Conservation (phyloP, 169 alveolate species). For the Cryptosporidium bovis region DNA sequence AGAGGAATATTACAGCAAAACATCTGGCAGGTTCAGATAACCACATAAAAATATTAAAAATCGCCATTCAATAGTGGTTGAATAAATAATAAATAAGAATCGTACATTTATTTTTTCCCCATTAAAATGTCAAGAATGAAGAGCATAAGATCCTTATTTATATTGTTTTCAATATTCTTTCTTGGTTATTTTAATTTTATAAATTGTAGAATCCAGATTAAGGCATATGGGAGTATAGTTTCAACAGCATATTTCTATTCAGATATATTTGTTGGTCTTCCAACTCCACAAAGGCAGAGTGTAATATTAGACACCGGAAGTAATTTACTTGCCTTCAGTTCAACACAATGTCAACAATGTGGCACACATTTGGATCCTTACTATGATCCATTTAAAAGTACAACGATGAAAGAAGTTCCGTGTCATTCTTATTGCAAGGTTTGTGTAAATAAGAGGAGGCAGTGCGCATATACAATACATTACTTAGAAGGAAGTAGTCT, state of each 20-base stretch:
- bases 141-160: background rate
- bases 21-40: constrained; percentile 16
- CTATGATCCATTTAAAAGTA: constrained; percentile 61
- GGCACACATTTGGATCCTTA: constrained; percentile 71
- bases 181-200: background rate
- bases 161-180: background rate
- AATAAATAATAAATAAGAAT: no score
- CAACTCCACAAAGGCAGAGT: constrained; percentile 71
- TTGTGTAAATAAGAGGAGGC: constrained; percentile 46
- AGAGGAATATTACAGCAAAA: constrained; percentile 13
- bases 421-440: constrained; percentile 64
- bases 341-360: constrained; percentile 67
- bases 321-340: constrained; percentile 59
- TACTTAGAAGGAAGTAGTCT: constrained; percentile 68
- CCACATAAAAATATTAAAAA: no score
- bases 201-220: constrained; percentile 40
- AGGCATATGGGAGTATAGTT: constrained; percentile 73
- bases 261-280: constrained; percentile 71
- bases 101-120: no score
- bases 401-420: constrained; percentile 41
- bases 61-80: no score
- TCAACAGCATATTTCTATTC: constrained; percentile 72
- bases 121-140: background rate
- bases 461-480: constrained; percentile 65
- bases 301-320: constrained; percentile 73